Evolutionary conservation across 2,329 filamentous ascomycete species (phyloP), one percentile per base, ranked within the genome.

Genomic region (Venturia nashicola): DNA sequence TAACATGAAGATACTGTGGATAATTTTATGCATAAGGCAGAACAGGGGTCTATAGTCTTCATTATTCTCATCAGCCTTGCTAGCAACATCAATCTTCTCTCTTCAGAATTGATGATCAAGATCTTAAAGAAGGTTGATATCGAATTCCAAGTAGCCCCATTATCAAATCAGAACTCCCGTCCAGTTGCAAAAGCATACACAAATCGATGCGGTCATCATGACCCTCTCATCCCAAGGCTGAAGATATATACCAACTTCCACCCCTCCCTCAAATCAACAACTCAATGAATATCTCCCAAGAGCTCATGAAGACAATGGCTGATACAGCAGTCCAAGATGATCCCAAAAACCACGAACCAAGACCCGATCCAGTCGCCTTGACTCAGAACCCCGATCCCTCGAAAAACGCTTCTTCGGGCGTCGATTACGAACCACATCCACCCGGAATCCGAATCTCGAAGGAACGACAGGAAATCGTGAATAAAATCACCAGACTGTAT

Each of bases 401-500:
- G 8, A 65, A 71, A 54, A 72, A 75, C 62, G 66, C 66, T 48
- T 67, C 70, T 34, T 67, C 70, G 27, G 71, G 70, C 11, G 71
- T 72, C 0, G 70, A 72, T 63, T 72, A 72, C 61, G 70, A 73
- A 63, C 71, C 71, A 0, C 54, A 71, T 61, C 76, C 77, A 2
- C 68, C 71, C 5, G 64, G 69, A 12, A 69, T 77, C 34, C 63
- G 69, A 12, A 66, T 79, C 2, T 71, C 73, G 0, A 62, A 72
- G 0, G 69, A 72, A 2, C 71, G 74, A 23, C 70, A 79, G 63
- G 68, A 71, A 6, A 80, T 81, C 48, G 70, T 80, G 3, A 69
- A 75, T 32, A 69, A 70, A 3, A 80, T 81, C 62, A 72, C 72
- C 27, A 75, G 72, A 9, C 69, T 82, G 0, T 82, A 81, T 67